Evolutionary conservation across 1,284 basidiomycete species (phyloP).

Genomic region (Gomphus sp.): DNA sequence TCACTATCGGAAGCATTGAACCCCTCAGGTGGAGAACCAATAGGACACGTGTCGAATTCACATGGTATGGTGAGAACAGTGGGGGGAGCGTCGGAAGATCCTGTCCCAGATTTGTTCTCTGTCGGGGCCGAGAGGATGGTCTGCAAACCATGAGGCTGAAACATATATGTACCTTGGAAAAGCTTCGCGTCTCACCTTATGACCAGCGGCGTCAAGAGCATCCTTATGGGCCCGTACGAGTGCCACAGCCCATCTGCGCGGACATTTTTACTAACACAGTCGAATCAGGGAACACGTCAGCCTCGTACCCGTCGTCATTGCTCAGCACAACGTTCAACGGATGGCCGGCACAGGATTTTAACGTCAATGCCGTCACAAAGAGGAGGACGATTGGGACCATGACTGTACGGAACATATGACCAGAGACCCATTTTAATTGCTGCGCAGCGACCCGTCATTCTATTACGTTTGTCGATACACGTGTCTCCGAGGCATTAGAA

Average conservation of each 20-base stretch:
- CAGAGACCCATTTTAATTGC: too few species aligned
- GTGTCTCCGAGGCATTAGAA: too few species aligned
- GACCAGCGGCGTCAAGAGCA: conserved; percentile 30
- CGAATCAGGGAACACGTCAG: background rate
- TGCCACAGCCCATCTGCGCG: conserved; percentile 35
- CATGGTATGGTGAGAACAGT: conserved; percentile 25
- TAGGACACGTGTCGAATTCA: conserved; percentile 33
- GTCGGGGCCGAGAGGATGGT: conserved; percentile 34
- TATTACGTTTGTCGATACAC: too few species aligned
- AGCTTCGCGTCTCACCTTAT: conserved; percentile 25
- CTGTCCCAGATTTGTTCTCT: conserved; percentile 33
- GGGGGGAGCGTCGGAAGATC: conserved; percentile 24
- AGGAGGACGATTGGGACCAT: background rate
- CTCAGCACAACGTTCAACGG: background rate
- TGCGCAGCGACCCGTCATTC: too few species aligned
- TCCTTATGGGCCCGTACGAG: conserved; percentile 36
- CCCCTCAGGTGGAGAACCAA: conserved; percentile 35
- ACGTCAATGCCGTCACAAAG: background rate
- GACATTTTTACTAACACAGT: background rate
- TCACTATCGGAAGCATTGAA: conserved; percentile 32
- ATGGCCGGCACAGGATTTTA: background rate
- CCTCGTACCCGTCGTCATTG: conserved; percentile 21
- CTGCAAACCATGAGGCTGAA: conserved; percentile 16
- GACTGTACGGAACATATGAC: background rate
- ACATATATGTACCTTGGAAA: background rate